A percentile compares a stretch with the other conserved stretches of the same genome.
Conservation (phyloP, 805 yeast species). For the Kodamaea kaohsiungensis region DNA sequence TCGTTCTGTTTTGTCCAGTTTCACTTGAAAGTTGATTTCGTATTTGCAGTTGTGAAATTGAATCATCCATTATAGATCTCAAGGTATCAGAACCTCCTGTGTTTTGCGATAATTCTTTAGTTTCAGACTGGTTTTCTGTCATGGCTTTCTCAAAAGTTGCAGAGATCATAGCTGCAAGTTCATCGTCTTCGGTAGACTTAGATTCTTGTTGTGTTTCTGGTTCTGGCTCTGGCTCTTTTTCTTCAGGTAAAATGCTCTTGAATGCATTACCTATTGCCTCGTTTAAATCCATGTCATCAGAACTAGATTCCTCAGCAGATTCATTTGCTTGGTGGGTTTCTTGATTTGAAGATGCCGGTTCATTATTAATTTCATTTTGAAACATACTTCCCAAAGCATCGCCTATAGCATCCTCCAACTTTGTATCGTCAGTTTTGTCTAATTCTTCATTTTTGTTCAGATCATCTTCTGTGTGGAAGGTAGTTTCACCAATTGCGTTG, state of each 20-base stretch:
- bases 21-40: conserved; percentile 21
- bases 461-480: neutral
- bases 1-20: neutral
- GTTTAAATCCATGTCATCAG: conserved; percentile 14
- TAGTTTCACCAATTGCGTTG: neutral
- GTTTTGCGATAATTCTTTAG: conserved; percentile 19
- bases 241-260: conserved; percentile 11
- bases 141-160: conserved; percentile 13
- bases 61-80: conserved; percentile 17
- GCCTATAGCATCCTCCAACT: conserved; percentile 22
- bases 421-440: neutral
- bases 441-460: neutral
- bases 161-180: conserved; percentile 13
- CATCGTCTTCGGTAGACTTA: conserved; percentile 10
- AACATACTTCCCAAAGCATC: conserved; percentile 20
- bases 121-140: conserved; percentile 5
- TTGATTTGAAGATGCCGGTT: neutral
- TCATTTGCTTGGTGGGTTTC: neutral
- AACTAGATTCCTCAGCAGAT: neutral
- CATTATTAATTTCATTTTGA: neutral
- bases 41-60: conserved; percentile 19
- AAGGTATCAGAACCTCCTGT: conserved; percentile 27
- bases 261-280: conserved; percentile 21
- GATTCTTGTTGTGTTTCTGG: neutral
- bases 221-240: neutral